phyloP scores from a whole-genome alignment of 345 rosid genomes.

The Rhodamnia rubescens region DNA sequence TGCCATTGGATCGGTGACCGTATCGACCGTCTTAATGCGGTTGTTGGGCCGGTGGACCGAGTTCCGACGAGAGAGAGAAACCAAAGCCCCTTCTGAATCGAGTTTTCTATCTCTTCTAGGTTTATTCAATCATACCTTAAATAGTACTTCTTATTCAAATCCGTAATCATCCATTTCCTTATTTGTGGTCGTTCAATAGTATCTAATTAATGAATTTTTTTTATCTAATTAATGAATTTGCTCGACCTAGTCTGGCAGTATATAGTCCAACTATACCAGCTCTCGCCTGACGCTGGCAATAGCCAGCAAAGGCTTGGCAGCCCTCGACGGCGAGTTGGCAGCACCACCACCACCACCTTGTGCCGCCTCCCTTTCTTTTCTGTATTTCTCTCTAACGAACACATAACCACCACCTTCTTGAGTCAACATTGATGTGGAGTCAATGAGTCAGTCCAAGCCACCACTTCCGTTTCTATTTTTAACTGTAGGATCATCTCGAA shows the following conservation, averaged over 20 bases:
- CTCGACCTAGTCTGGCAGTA: background rate
- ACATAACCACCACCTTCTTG: background rate
- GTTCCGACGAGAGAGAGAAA: background rate
- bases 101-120: too few relatives aligned
- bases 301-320: background rate
- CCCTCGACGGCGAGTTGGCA: background rate
- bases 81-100: background rate
- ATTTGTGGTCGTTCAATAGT: background rate
- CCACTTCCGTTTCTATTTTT: too few relatives aligned
- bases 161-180: background rate
- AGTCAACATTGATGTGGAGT: background rate
- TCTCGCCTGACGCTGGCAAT: background rate
- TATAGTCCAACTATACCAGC: too few relatives aligned
- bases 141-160: background rate
- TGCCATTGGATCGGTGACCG: background rate
- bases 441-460: background rate
- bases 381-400: background rate
- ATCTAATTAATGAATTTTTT: background rate
- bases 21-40: background rate
- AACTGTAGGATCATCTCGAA: background rate
- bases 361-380: background rate
- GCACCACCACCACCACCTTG: background rate
- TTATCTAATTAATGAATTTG: too few relatives aligned
- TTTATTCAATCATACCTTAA: too few relatives aligned
- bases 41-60: background rate